phyloP scores from a whole-genome alignment of 495 filamentous ascomycete genomes.

The Tirmania nivea region DNA sequence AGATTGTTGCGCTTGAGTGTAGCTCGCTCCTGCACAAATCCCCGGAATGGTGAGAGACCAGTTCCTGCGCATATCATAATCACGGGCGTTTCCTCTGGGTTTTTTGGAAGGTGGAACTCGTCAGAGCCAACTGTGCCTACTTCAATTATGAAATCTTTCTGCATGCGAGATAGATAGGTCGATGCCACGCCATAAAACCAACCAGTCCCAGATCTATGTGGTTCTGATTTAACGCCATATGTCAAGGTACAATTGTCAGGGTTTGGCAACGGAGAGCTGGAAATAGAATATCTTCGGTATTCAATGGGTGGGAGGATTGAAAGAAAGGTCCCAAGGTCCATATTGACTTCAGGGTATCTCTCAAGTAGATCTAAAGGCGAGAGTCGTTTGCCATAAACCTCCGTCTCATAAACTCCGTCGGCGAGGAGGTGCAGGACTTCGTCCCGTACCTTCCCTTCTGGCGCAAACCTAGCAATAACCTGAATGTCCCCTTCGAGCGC shows the following conservation, averaged over 20 bases:
- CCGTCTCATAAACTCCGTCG: slow-evolving; percentile 27
- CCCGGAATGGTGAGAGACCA: slow-evolving; percentile 47
- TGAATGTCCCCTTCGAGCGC: slow-evolving; percentile 36
- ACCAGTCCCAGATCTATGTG: too few species aligned
- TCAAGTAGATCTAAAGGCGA: slow-evolving; percentile 45
- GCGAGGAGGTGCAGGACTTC: slow-evolving; percentile 28
- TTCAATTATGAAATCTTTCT: too few species aligned
- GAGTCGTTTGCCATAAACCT: slow-evolving; percentile 34
- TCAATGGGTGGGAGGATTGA: slow-evolving; percentile 52
- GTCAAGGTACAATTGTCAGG: slow-evolving; percentile 9
- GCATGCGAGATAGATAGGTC: too few species aligned
- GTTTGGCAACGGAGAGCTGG: slow-evolving; percentile 44
- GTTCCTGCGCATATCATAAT: slow-evolving; percentile 18
- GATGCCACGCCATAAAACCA: too few species aligned
- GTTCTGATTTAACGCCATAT: too few species aligned
- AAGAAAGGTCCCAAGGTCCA: slow-evolving; percentile 42
- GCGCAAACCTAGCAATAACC: slow-evolving; percentile 23
- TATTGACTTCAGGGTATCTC: slow-evolving; percentile 30
- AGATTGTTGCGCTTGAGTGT: slow-evolving; percentile 26
- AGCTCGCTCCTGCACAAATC: slow-evolving; percentile 47
- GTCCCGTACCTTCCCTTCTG: slow-evolving; percentile 19
- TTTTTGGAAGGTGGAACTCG: too few species aligned
- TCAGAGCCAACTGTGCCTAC: too few species aligned
- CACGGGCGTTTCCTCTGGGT: too few species aligned
- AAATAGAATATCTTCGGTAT: slow-evolving; percentile 58